Conservation (phyloP, 2,329 filamentous ascomycete species). For the Fusarium pseudograminearum region DNA sequence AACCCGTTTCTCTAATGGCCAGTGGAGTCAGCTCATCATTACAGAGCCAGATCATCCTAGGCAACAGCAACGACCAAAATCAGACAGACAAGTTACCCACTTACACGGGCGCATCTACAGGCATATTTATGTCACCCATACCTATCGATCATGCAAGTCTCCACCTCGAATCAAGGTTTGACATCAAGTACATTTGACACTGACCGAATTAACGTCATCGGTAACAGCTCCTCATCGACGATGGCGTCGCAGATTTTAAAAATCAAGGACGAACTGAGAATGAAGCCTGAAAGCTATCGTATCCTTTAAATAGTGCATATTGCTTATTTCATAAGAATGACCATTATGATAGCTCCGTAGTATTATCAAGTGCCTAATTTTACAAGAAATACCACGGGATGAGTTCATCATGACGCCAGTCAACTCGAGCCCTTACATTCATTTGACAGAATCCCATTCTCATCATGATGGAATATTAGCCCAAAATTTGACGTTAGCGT, state of each 20-base stretch:
- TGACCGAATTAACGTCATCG: constrained; percentile 35
- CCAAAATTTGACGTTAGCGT: constrained; percentile 21
- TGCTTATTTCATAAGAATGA: constrained; percentile 11
- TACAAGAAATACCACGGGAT: background rate
- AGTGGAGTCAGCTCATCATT: background rate
- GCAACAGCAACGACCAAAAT: background rate
- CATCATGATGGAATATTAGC: constrained; percentile 14
- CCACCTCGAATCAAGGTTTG: constrained; percentile 34
- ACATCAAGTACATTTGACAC: constrained; percentile 26
- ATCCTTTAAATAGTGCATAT: constrained; percentile 4
- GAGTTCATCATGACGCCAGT: constrained; percentile 22
- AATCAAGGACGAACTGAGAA: constrained; percentile 38
- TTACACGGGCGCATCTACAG: background rate
- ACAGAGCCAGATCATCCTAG: background rate
- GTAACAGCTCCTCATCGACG: constrained; percentile 28
- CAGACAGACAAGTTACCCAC: background rate
- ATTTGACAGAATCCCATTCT: constrained; percentile 10
- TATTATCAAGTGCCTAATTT: background rate
- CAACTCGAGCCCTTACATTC: background rate
- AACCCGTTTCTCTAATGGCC: background rate
- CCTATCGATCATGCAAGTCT: background rate
- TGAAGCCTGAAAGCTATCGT: constrained; percentile 20
- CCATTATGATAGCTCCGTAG: background rate
- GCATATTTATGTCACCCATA: constrained; percentile 14
- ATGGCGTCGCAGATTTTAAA: constrained; percentile 33